Evolutionary conservation across 768 basidiomycete species (phyloP).

Genomic region (Pulveroboletus sp.): DNA sequence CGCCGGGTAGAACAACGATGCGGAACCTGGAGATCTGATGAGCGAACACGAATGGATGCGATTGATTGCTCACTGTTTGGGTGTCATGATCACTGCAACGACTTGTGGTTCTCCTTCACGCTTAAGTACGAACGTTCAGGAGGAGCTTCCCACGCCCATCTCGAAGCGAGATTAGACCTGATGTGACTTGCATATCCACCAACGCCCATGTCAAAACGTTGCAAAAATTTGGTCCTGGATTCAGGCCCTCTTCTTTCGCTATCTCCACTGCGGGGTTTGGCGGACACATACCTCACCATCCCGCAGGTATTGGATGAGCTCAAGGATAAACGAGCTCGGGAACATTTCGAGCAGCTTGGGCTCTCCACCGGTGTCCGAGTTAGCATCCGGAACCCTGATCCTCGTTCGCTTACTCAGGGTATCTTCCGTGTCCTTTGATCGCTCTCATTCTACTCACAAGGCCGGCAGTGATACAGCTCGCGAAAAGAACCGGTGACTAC

Average conservation of each 20-base stretch:
- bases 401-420: conserved; percentile 64
- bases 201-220: conserved; percentile 39
- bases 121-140: neutral
- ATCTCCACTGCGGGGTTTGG: conserved; percentile 84
- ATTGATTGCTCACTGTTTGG: conserved; percentile 39
- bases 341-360: conserved; percentile 79
- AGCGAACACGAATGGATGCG: conserved; percentile 2
- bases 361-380: conserved; percentile 73
- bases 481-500: conserved; percentile 96
- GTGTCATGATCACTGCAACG: conserved; percentile 32
- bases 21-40: conserved; percentile 54
- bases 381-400: conserved; percentile 63
- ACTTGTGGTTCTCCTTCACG: neutral
- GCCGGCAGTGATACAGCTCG: conserved; percentile 73
- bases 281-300: conserved; percentile 79
- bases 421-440: conserved; percentile 15
- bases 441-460: conserved; percentile 12
- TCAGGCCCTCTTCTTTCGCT: conserved; percentile 89
- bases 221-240: conserved; percentile 85
- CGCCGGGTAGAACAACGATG: conserved; percentile 88
- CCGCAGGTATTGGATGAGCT: conserved; percentile 89
- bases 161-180: conserved; percentile 4
- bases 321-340: conserved; percentile 80
- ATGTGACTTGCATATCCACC: neutral
- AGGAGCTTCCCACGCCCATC: conserved; percentile 8